Conservation (phyloP, 2,329 filamentous ascomycete species). For the Magnaporthales sp. region DNA sequence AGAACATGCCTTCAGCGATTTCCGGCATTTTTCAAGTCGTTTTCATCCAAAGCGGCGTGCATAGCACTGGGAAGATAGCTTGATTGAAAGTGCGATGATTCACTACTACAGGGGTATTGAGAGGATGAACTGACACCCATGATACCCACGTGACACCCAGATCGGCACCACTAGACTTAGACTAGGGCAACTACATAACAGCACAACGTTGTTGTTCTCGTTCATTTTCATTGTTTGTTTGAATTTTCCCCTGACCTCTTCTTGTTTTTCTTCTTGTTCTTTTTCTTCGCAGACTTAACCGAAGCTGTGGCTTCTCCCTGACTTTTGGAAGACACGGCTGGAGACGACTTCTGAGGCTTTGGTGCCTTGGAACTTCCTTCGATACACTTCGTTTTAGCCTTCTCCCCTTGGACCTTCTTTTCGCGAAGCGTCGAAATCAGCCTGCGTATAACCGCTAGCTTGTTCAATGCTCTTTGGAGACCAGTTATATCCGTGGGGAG, state of each 20-base stretch:
- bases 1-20: constrained; percentile 46
- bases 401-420: not conserved
- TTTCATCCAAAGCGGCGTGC: not conserved
- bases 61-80: not conserved
- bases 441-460: not conserved
- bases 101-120: not conserved
- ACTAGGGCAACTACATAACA: not conserved
- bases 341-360: not conserved
- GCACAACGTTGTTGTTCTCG: not conserved
- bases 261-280: not conserved
- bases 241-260: not conserved
- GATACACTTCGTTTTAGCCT: not conserved
- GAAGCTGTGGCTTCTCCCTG: no score
- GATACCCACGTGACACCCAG: not conserved
- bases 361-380: not conserved
- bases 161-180: not conserved
- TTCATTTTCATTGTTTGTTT: no score
- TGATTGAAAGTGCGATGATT: constrained; percentile 1
- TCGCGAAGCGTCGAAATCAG: not conserved
- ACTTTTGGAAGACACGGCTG: not conserved
- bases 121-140: not conserved
- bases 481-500: not conserved
- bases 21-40: constrained; percentile 44
- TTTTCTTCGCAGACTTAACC: not conserved
- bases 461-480: not conserved